These are phyloP conservation scores for Castanospermum australe DNA, from an alignment of 306 rosid species.

Conservation along the genomic window DNA sequence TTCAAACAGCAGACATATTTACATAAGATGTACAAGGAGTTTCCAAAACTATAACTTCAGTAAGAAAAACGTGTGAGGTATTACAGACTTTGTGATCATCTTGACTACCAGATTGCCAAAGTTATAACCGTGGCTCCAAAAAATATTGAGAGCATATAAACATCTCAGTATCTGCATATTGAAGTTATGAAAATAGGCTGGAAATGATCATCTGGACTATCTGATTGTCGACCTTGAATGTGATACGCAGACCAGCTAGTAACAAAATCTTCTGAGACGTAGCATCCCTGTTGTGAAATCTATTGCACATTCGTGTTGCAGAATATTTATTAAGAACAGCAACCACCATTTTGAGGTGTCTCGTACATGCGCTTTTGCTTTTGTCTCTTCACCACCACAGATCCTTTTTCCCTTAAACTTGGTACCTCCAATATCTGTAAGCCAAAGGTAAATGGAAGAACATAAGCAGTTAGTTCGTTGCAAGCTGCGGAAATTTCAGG, in stretches of 20 bases:
- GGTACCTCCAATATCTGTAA: constrained; percentile 77
- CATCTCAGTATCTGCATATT: constrained; percentile 23
- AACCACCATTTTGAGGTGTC: constrained; percentile 38
- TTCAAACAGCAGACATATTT: constrained; percentile 26
- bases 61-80: not conserved
- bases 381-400: constrained; percentile 58
- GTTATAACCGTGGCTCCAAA: not conserved
- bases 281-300: constrained; percentile 5
- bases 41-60: constrained; percentile 20
- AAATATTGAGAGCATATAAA: constrained; percentile 6
- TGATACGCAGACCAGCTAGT: constrained; percentile 8
- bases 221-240: not conserved
- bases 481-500: not conserved
- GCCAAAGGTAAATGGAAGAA: constrained; percentile 8
- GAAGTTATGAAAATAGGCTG: not conserved
- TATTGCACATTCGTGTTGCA: constrained; percentile 1
- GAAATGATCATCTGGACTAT: constrained; percentile 17
- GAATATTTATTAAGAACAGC: constrained; percentile 50
- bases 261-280: not conserved
- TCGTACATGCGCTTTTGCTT: constrained; percentile 44
- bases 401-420: constrained; percentile 69
- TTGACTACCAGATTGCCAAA: not conserved
- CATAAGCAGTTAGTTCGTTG: not conserved
- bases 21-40: constrained; percentile 24
- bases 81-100: constrained; percentile 8